Base-by-base conservation (phyloP, 2,329 filamentous ascomycete species). In the Diaporthe destruens region DNA sequence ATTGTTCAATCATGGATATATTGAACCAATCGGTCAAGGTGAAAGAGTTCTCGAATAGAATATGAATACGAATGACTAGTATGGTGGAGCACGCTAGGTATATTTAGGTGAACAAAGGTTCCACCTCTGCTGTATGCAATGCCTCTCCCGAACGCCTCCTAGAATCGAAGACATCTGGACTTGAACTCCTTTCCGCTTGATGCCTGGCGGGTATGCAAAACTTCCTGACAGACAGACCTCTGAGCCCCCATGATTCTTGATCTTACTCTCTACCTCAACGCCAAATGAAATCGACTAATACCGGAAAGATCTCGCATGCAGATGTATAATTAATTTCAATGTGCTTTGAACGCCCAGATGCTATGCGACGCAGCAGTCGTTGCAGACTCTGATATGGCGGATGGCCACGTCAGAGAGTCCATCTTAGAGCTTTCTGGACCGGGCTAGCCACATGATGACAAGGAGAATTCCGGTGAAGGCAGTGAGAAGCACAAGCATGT, bases 401-500 rank as follows among this genome's bases (percentile, higher is more conserved):
- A 12, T 6, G 16, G 39, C 16, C 12, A 23, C 53, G 11, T 53
- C n/a, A 66, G 16, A 42, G 34, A 4, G 7, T 36, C 39, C 39
- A 39, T 12, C 4, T 39, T n/a, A 65, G 47, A 39, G 32, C 56
- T 55, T 68, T 47, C 25, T 55, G 36, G 36, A 39, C 59, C 70
- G 66, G 25, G 70, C 51, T 9, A 63, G 29, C 57, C 69, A 61
- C 72, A 74, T 74, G 20, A 74, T 23, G 11, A 68, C 20, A 2
- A 74, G 39, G 6, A 74, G 42, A 5, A 74, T 36, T 39, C 42
- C 69, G 16, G 69, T 65, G 16, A 71, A 68, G 29, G 25, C 71
- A 16, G 71, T 55, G 55, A 74, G 63, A n/a, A 65, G 72, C 23
- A 74, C 29, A 32, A 74, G 54, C 36, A 72, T 66, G 32, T 71